These are phyloP conservation scores for Penstemon eatonii DNA, from an alignment of 257 asterid species.

Conservation along the genomic window DNA sequence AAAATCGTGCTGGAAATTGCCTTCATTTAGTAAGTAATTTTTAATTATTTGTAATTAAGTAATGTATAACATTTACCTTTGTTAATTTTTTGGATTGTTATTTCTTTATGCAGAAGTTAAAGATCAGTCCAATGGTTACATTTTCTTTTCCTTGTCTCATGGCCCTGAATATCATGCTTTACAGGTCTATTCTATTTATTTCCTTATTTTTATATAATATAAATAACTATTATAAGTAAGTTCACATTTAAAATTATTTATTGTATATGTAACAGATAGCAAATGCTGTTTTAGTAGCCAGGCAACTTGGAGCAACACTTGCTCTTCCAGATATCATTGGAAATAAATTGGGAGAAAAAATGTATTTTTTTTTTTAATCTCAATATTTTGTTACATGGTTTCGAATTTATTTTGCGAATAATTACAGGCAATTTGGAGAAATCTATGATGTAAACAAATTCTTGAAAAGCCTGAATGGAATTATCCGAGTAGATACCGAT, in stretches of 20 bases:
- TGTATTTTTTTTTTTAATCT: slow-evolving; percentile 28
- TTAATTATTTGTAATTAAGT: not conserved
- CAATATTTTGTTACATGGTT: too few species aligned
- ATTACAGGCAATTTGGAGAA: slow-evolving; percentile 56
- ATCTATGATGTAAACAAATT: slow-evolving; percentile 52
- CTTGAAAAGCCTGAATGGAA: slow-evolving; percentile 47
- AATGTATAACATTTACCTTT: too few species aligned
- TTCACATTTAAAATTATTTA: not conserved
- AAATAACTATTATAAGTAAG: not conserved
- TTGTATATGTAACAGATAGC: slow-evolving; percentile 42
- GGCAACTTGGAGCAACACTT: slow-evolving; percentile 60
- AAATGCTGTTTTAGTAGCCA: slow-evolving; percentile 56
- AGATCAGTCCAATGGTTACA: slow-evolving; percentile 39
- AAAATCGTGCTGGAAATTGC: slow-evolving; percentile 54
- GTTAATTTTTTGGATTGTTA: not conserved
- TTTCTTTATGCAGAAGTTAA: slow-evolving; percentile 31
- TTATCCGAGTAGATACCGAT: slow-evolving; percentile 41
- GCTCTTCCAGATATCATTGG: slow-evolving; percentile 57
- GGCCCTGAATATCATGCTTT: slow-evolving; percentile 60
- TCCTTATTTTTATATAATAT: too few species aligned
- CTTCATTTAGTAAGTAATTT: slow-evolving; percentile 32
- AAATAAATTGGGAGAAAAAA: slow-evolving; percentile 31
- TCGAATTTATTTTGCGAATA: not conserved
- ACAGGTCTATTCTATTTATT: slow-evolving; percentile 42
- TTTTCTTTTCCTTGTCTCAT: slow-evolving; percentile 48